Evolutionary conservation across 2,329 filamentous ascomycete species (phyloP), one percentile per base, ranked within the genome.

Genomic region (Neonectria coccinea): DNA sequence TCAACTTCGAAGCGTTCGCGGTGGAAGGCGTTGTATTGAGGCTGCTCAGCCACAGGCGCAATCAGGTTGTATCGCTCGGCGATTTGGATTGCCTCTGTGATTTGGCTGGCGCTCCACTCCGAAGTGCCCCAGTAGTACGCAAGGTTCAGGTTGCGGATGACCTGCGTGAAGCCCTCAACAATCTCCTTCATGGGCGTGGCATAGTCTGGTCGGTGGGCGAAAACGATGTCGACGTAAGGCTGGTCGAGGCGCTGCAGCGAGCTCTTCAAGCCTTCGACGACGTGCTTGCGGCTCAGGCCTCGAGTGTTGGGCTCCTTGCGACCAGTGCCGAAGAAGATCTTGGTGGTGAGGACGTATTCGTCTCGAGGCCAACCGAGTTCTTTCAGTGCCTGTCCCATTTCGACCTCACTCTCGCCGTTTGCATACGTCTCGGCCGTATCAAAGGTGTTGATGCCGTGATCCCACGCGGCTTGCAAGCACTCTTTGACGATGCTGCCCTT

Each of bases 81-180:
- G 63, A 80, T 87, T 27, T 71, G 65, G 76, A 61, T 74, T 0
- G 89, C 89, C 65, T 88, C 83, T 9, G 84, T 84, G 70, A 92
- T 91, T 80, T 91, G 88, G 64, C 86, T 83, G 45, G 89, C 88
- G 67, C 82, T 84, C 89, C 89, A 92, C 78, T 91, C 89, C 1
- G 87, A 89, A 0, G 89, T 92, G 42, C 89, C 89, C 71, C 71
- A 73, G 71, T 73, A 73, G 62, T 73, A 73, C 25, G 71, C 71
- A 48, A 73, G 69, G 64, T 73, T 73, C 16, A 73, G 50, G 53
- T 73, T 72, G 39, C 71, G 71, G 18, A 73, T 73, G 8, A 71
- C 70, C 50, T 73, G 71, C 0, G 71, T 73, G 55, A 73, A 73
- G 36, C 68, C 71, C 62, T 73, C 71, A 50, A 73, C 71, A 10